Percentiles rank a stretch among this genome's conserved stretches.
phyloP scores from a whole-genome alignment of 108 stramenopile species.

The Stephanodiscus triporus region DNA sequence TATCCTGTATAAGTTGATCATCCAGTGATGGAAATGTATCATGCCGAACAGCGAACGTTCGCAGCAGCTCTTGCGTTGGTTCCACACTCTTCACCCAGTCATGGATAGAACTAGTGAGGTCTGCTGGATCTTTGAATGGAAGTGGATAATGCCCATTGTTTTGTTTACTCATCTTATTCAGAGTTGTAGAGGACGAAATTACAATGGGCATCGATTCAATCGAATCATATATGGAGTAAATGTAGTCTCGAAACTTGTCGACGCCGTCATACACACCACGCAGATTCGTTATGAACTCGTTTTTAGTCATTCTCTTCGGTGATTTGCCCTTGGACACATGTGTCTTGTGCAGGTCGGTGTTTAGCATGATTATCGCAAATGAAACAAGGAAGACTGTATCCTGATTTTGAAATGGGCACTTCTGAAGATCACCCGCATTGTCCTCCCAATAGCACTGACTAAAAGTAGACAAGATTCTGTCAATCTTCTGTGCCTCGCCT shows the following conservation, averaged over 20 bases:
- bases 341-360: conserved; percentile 95
- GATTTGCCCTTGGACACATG: conserved; percentile 42
- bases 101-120: conserved; percentile 42
- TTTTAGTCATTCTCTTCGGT: conserved; percentile 87
- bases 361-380: conserved; percentile 97
- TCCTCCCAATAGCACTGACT: conserved; percentile 96
- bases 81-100: conserved; percentile 68
- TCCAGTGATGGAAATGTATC: conserved; percentile 57
- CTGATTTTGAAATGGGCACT: conserved; percentile 87
- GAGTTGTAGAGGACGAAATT: conserved; percentile 20
- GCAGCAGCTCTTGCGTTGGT: conserved; percentile 70
- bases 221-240: conserved; percentile 77
- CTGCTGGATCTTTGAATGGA: conserved; percentile 37
- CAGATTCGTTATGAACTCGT: conserved; percentile 89
- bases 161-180: conserved; percentile 11
- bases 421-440: conserved; percentile 80
- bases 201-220: conserved; percentile 77
- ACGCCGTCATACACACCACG: conserved; percentile 69
- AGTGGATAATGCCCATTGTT: conserved; percentile 28
- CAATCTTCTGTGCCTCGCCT: conserved; percentile 97
- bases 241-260: conserved; percentile 75
- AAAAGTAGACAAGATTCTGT: conserved; percentile 89
- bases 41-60: conserved; percentile 69
- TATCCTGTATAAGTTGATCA: conserved; percentile 46
- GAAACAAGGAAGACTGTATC: conserved; percentile 92